These are phyloP conservation scores for Ogataea sp. DNA, from an alignment of 805 yeast genomes.

Conservation along the genomic window DNA sequence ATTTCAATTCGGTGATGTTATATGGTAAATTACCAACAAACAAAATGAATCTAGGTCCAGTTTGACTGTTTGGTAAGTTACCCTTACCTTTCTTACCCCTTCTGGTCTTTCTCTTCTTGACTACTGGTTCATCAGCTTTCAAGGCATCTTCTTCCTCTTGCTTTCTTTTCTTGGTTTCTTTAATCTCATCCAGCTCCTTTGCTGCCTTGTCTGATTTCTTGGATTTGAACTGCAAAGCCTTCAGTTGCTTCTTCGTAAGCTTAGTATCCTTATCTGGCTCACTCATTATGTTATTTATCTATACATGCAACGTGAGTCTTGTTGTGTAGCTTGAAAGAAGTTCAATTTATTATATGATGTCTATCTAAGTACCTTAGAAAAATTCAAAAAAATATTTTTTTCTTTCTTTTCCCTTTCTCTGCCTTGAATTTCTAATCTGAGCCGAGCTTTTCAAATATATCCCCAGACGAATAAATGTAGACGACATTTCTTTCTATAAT, in stretches of 20 bases:
- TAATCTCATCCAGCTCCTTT: constrained; percentile 24
- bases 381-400: background rate
- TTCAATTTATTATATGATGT: no score
- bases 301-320: no score
- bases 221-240: constrained; percentile 50
- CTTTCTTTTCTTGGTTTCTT: constrained; percentile 22
- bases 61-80: constrained; percentile 16
- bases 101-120: constrained; percentile 68
- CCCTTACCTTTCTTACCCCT: constrained; percentile 71
- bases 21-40: constrained; percentile 91
- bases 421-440: no score
- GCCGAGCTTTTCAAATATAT: no score
- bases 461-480: no score
- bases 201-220: constrained; percentile 27
- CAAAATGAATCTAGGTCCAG: constrained; percentile 62
- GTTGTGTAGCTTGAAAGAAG: no score
- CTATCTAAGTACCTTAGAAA: no score
- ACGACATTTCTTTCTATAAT: no score
- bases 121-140: constrained; percentile 40
- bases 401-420: no score
- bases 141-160: constrained; percentile 28
- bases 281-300: no score
- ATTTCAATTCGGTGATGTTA: constrained; percentile 51
- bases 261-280: no score
- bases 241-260: constrained; percentile 59